Conservation (phyloP, 192 early-diverging fungal genomes). For the Backusella tuberculispora region DNA sequence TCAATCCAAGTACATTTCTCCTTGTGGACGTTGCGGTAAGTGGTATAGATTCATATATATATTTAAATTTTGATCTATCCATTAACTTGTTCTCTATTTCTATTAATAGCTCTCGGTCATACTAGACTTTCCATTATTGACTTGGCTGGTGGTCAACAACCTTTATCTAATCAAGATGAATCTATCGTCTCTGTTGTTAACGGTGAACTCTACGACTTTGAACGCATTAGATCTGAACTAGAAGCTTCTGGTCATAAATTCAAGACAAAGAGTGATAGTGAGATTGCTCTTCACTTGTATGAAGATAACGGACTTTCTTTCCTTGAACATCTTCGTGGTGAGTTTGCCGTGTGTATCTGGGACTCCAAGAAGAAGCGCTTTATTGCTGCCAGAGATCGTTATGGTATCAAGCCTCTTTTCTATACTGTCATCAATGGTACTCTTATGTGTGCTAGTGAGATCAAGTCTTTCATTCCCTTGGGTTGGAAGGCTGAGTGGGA, state of each 20-base stretch:
- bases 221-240: constrained; percentile 26
- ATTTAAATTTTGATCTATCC: background rate
- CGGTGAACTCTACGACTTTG: constrained; percentile 35
- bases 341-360: constrained; percentile 28
- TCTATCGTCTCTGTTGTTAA: constrained; percentile 20
- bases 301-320: constrained; percentile 20
- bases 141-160: constrained; percentile 29
- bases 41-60: background rate
- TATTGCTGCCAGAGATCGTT: constrained; percentile 24
- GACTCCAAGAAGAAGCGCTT: constrained; percentile 16
- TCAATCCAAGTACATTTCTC: background rate
- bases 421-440: constrained; percentile 24
- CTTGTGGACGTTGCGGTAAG: constrained; percentile 22
- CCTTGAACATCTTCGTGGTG: constrained; percentile 26
- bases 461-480: constrained; percentile 26
- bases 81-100: background rate
- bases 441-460: constrained; percentile 25
- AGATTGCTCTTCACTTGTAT: constrained; percentile 27
- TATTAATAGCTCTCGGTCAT: constrained; percentile 23
- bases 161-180: constrained; percentile 10
- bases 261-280: constrained; percentile 31
- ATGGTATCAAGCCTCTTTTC: constrained; percentile 32
- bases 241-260: constrained; percentile 19
- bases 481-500: constrained; percentile 31
- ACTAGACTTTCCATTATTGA: constrained; percentile 32